Percentiles rank a stretch among this genome's conserved stretches.
These are phyloP conservation scores for Diaporthe australafricana DNA, from an alignment of 2,329 filamentous ascomycete species.

Conservation along the genomic window DNA sequence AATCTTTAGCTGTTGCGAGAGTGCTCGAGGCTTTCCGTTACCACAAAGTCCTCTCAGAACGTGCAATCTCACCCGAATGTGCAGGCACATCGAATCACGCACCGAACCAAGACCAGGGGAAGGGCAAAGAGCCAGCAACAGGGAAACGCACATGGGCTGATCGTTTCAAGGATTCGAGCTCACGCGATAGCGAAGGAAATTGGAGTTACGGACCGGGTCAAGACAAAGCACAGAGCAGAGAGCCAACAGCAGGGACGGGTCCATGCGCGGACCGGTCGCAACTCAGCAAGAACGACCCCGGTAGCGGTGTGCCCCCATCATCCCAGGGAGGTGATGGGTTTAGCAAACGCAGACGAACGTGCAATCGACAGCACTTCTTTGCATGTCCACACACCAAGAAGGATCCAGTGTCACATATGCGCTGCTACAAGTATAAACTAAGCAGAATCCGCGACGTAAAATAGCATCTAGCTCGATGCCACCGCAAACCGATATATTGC, in stretches of 20 bases:
- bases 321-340: too few species aligned
- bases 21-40: not conserved
- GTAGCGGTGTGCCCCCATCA: not conserved
- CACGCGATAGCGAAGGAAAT: not conserved
- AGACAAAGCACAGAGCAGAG: not conserved
- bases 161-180: too few species aligned
- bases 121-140: not conserved
- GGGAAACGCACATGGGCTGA: not conserved
- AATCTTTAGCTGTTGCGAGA: not conserved
- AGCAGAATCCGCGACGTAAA: slow-evolving; percentile 25
- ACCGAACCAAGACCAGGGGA: not conserved
- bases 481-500: slow-evolving; percentile 13
- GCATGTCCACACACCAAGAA: slow-evolving; percentile 34
- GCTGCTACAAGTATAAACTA: slow-evolving; percentile 12
- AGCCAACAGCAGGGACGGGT: not conserved
- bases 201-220: too few species aligned
- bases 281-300: not conserved
- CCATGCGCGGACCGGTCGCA: not conserved
- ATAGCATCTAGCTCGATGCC: slow-evolving; percentile 9
- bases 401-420: not conserved
- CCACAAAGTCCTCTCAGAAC: not conserved
- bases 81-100: not conserved
- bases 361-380: not conserved
- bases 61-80: not conserved
- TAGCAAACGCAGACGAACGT: not conserved